Evolutionary conservation across 2,329 filamentous ascomycete species (phyloP), one percentile per base, ranked within the genome.

Genomic region (Alternaria arbusti): DNA sequence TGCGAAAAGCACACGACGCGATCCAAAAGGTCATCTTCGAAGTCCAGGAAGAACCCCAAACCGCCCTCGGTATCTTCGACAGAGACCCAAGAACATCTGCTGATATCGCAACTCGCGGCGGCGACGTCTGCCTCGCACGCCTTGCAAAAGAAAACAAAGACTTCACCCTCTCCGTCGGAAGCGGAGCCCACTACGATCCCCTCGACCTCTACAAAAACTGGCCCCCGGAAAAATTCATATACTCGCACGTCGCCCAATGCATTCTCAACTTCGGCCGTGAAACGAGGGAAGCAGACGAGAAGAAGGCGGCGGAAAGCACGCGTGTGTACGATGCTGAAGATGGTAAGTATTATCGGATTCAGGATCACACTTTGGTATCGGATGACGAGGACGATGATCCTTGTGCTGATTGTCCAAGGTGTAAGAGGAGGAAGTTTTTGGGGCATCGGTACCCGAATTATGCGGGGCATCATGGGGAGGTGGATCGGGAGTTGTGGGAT

Each of bases 391-490:
- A 17, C 44, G 11, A 25, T n/a, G 28, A 32, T 20, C 55, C 55
- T 57, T 43, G 40, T 32, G 15, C 23, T 57, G 49, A 44, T 58
- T 56, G 46, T 63, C 56, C 17, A 25, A 54, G 26, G 32, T 50
- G n/a, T 55, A 22, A 11, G 44, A 47, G 44, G 20, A 47, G 22
- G 44, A 47, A 47, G 10, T 47, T 22, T 15, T 9, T 22, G 22
- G 44, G 44, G 43, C 49, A 46, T 26, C 44, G 44, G n/a, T 47
- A 47, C 9, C 36, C 36, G n/a, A 17, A 8, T 6, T 40, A 40
- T 40, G 36, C 36, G 36, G 36, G n/a, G 4, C n/a, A 40, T 11
- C 36, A 40, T 40, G 36, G 36, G 36, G 36, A 40, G 4, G 36
- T 40, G 8, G 36, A 40, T 40, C 15, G n/a, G 15, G 36, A 40